Conservation (phyloP, 306 rosid species). For the Abrus pulchellus region DNA sequence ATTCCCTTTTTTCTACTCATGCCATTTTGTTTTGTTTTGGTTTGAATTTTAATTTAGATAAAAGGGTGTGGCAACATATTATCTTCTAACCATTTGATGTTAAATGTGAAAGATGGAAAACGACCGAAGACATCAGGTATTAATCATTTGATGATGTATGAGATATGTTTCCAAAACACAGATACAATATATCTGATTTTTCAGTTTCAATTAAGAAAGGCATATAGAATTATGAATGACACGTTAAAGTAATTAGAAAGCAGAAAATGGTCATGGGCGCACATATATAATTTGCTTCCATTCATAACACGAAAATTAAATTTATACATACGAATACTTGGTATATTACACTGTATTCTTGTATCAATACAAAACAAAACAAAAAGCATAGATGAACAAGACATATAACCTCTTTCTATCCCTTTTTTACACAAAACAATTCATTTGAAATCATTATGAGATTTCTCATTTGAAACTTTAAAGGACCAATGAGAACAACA, state of each 20-base stretch:
- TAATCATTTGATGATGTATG: neutral
- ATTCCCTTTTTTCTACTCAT: neutral
- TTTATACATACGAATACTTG: constrained; percentile 40
- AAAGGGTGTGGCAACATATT: neutral
- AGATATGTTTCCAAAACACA: constrained; percentile 25
- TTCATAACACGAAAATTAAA: constrained; percentile 18
- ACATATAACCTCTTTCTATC: constrained; percentile 31
- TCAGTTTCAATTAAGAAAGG: neutral
- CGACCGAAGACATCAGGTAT: constrained; percentile 3
- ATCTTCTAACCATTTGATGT: constrained; percentile 6
- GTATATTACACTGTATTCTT: constrained; percentile 42
- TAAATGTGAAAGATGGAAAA: neutral
- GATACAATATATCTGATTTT: neutral
- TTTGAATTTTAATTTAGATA: neutral
- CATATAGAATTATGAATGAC: neutral
- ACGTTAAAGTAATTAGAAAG: neutral
- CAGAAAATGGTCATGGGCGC: neutral
- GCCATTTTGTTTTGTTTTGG: neutral
- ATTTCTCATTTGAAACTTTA: constrained; percentile 45
- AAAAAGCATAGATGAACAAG: constrained; percentile 39
- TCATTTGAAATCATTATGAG: constrained; percentile 44
- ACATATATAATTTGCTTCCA: constrained; percentile 22
- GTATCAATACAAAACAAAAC: constrained; percentile 42
- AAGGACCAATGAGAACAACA: constrained; percentile 45
- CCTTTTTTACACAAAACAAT: constrained; percentile 22